A percentile compares a stretch with the other conserved stretches of the same genome.
Evolutionary conservation across 371 early-diverging fungal species (phyloP).

Genomic region (Mucor racemosus): DNA sequence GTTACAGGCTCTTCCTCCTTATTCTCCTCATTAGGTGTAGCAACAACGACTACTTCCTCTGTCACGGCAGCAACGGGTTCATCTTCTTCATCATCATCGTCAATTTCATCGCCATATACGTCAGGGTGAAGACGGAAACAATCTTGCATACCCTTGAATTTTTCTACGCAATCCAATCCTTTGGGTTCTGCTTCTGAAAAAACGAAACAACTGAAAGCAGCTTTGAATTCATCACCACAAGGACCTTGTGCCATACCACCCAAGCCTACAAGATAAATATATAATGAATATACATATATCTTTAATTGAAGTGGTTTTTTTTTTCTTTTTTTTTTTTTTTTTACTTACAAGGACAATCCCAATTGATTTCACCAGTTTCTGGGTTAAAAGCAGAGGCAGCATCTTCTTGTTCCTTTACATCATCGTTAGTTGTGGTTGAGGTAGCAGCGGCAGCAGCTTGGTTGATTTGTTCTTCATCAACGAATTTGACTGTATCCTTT

Average conservation of each 20-base stretch:
- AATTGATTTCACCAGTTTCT: conserved; percentile 96
- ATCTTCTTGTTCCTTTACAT: conserved; percentile 29
- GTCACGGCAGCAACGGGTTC: conserved; percentile 4
- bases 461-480: conserved; percentile 47
- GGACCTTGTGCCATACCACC: conserved; percentile 96
- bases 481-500: conserved; percentile 61
- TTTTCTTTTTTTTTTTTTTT: neutral
- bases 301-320: too few relatives aligned
- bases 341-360: conserved; percentile 95
- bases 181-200: conserved; percentile 87
- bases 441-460: conserved; percentile 23
- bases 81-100: conserved; percentile 61
- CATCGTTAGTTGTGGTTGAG: conserved; percentile 11
- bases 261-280: conserved; percentile 45
- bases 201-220: conserved; percentile 97
- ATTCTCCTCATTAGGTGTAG: conserved; percentile 21
- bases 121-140: conserved; percentile 85
- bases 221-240: conserved; percentile 96
- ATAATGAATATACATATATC: neutral
- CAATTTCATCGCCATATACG: conserved; percentile 72
- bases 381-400: conserved; percentile 64
- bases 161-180: conserved; percentile 85
- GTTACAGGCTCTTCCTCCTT: conserved; percentile 15
- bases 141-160: conserved; percentile 85
- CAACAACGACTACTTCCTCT: conserved; percentile 20